These are phyloP conservation scores for Hygrocybe punicea DNA, from an alignment of 768 basidiomycete species.

Conservation along the genomic window DNA sequence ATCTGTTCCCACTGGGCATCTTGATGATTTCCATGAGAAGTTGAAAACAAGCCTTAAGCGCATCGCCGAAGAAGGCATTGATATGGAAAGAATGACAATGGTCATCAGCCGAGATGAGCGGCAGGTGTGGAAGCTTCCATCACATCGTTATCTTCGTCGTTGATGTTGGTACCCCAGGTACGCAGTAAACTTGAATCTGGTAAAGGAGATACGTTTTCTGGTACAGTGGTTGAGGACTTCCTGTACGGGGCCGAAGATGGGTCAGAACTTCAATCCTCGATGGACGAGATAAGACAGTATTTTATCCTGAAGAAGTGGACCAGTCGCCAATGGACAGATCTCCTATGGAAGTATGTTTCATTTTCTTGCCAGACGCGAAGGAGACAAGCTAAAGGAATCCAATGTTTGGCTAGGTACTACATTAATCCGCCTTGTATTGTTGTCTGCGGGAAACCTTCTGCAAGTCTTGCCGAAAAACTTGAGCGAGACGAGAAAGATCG, in stretches of 20 bases:
- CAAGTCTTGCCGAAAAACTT: slow-evolving; percentile 71
- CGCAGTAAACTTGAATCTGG: slow-evolving; percentile 80
- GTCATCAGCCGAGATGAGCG: slow-evolving; percentile 85
- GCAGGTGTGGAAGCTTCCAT: slow-evolving; percentile 49
- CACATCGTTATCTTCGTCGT: not conserved
- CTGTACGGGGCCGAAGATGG: slow-evolving; percentile 84
- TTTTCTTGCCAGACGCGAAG: not conserved
- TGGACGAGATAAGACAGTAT: slow-evolving; percentile 80
- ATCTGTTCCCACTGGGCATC: slow-evolving; percentile 77
- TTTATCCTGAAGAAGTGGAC: slow-evolving; percentile 66
- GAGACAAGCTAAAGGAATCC: not conserved
- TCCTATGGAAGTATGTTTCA: slow-evolving; percentile 64
- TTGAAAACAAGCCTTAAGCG: slow-evolving; percentile 65
- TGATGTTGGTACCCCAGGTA: slow-evolving; percentile 44
- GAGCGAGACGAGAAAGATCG: slow-evolving; percentile 79
- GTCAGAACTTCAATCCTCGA: slow-evolving; percentile 63
- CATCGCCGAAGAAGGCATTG: slow-evolving; percentile 72
- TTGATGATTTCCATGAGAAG: slow-evolving; percentile 67
- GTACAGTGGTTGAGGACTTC: slow-evolving; percentile 75
- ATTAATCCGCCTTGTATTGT: slow-evolving; percentile 68
- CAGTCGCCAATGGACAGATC: slow-evolving; percentile 66
- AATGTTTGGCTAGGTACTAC: slow-evolving; percentile 58
- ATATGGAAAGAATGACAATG: slow-evolving; percentile 87
- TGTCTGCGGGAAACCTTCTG: slow-evolving; percentile 87
- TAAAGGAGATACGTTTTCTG: slow-evolving; percentile 76